Percentiles rank a stretch among this genome's conserved stretches.
phyloP scores from a whole-genome alignment of 1,284 basidiomycete species.

The Golubevia sp. region DNA sequence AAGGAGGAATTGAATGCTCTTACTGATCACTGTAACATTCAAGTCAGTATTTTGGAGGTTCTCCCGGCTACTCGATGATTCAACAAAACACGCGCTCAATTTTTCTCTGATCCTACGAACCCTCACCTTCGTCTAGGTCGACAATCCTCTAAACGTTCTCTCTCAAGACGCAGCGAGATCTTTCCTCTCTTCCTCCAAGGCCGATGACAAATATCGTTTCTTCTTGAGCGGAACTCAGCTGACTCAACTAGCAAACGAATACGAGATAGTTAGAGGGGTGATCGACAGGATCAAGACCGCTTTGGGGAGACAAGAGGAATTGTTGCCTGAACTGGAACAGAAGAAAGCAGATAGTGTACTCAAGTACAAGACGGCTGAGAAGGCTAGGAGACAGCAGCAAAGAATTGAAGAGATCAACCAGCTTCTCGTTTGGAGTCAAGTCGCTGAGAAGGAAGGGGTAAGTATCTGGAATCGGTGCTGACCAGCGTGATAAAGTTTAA shows the following conservation, averaged over 20 bases:
- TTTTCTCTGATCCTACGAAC: neutral
- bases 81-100: neutral
- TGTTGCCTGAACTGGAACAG: conserved; percentile 74
- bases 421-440: conserved; percentile 87
- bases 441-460: conserved; percentile 72
- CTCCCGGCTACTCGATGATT: too few species aligned
- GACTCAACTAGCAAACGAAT: conserved; percentile 82
- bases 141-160: conserved; percentile 89
- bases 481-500: too few species aligned
- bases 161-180: conserved; percentile 70
- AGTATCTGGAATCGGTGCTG: conserved; percentile 46
- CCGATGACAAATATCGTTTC: conserved; percentile 91
- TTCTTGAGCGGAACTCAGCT: conserved; percentile 94
- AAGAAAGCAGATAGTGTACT: conserved; percentile 69
- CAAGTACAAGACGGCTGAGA: conserved; percentile 74
- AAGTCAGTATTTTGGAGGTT: conserved; percentile 59
- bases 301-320: conserved; percentile 65
- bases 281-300: conserved; percentile 37
- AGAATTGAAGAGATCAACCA: conserved; percentile 75
- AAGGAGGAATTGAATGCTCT: conserved; percentile 84
- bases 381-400: conserved; percentile 73
- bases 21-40: conserved; percentile 91
- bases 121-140: conserved; percentile 66
- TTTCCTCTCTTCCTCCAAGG: conserved; percentile 82
- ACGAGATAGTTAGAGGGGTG: conserved; percentile 70